phyloP scores from a whole-genome alignment of 495 filamentous ascomycete genomes.

The Lentithecium fluviatile region DNA sequence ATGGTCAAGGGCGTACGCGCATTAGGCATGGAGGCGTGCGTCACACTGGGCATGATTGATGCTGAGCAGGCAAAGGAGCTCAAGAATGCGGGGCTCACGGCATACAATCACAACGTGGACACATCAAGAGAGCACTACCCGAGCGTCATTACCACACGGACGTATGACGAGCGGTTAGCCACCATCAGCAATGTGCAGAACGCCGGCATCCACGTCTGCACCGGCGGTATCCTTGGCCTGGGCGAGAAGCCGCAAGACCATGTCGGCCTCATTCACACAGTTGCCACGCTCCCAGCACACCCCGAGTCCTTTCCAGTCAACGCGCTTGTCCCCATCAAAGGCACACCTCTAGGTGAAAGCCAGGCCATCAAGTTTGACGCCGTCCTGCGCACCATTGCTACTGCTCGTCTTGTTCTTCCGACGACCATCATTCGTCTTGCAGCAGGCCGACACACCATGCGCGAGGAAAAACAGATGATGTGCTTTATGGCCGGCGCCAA shows the following conservation, averaged over 20 bases:
- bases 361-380: slow-evolving; percentile 68
- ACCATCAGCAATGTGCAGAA: slow-evolving; percentile 74
- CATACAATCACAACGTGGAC: slow-evolving; percentile 89
- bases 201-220: slow-evolving; percentile 82
- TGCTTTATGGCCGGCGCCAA: slow-evolving; percentile 87
- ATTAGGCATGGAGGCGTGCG: slow-evolving; percentile 83
- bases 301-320: slow-evolving; percentile 86
- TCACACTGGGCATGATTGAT: slow-evolving; percentile 88
- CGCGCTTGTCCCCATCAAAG: slow-evolving; percentile 79
- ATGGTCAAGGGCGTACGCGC: slow-evolving; percentile 77
- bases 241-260: slow-evolving; percentile 75
- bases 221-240: slow-evolving; percentile 76
- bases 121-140: slow-evolving; percentile 85
- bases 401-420: slow-evolving; percentile 75
- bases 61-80: slow-evolving; percentile 71
- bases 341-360: slow-evolving; percentile 73
- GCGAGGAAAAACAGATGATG: slow-evolving; percentile 77
- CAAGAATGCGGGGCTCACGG: slow-evolving; percentile 77
- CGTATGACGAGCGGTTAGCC: slow-evolving; percentile 76
- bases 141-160: slow-evolving; percentile 72
- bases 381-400: slow-evolving; percentile 72
- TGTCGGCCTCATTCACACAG: slow-evolving; percentile 73
- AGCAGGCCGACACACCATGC: slow-evolving; percentile 72
- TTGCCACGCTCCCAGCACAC: slow-evolving; percentile 70
- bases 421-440: slow-evolving; percentile 78